A percentile compares a stretch with the other conserved stretches of the same genome.
Evolutionary conservation across 2,329 filamentous ascomycete genomes (phyloP).

Genomic region (Cordyceps javanica): DNA sequence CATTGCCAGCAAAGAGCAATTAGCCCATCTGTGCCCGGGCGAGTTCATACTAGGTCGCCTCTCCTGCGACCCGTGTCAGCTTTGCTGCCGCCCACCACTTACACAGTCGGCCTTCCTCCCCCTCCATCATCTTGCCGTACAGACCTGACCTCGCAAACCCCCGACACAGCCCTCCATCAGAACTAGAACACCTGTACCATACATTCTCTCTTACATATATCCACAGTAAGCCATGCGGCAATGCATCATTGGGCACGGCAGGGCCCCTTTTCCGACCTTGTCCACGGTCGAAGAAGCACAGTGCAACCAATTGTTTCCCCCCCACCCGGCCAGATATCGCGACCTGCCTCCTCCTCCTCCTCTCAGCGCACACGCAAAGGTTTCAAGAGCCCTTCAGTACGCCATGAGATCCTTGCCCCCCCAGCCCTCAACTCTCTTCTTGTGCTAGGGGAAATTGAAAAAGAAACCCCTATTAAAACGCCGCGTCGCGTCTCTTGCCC

Average conservation of each 20-base stretch:
- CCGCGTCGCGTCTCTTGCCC: background rate
- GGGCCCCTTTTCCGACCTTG: background rate
- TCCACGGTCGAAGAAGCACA: background rate
- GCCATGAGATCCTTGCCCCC: background rate
- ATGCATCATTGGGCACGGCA: background rate
- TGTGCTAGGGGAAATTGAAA: too few species aligned
- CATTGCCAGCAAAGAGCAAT: background rate
- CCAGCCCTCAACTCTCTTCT: background rate
- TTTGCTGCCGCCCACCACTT: background rate
- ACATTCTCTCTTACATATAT: background rate
- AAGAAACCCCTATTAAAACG: background rate
- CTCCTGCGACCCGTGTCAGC: background rate
- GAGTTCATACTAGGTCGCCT: background rate
- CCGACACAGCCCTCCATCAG: background rate
- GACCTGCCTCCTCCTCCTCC: background rate
- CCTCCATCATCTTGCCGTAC: background rate
- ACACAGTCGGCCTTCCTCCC: too few species aligned
- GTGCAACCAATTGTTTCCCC: background rate
- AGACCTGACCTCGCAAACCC: background rate
- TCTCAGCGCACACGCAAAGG: background rate
- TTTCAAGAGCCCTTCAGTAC: background rate
- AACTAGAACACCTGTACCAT: too few species aligned
- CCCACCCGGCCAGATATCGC: conserved; percentile 8
- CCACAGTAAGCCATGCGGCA: background rate
- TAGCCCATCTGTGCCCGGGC: background rate